phyloP scores from a whole-genome alignment of 331 rosid species.

The Arachis monticola region DNA sequence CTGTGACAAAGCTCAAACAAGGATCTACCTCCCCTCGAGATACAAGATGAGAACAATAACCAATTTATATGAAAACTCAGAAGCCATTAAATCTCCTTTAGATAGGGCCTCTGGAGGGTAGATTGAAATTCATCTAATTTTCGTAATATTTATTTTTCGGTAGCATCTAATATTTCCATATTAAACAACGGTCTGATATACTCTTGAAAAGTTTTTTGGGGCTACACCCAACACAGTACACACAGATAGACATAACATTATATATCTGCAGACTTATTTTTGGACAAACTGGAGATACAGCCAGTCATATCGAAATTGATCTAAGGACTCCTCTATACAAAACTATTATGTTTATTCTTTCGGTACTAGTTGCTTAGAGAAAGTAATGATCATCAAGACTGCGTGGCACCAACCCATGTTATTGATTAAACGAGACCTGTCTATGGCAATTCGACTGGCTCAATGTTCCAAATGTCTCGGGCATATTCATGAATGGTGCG shows the following conservation, averaged over 20 bases:
- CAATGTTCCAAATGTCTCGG: constrained; percentile 82
- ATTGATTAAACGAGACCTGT: constrained; percentile 9
- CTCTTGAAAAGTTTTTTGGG: constrained; percentile 1
- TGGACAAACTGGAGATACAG: not conserved
- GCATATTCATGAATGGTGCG: constrained; percentile 97
- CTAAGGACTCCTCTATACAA: constrained; percentile 20
- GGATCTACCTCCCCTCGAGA: too few species aligned
- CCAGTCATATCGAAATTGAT: not conserved
- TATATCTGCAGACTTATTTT: constrained; percentile 40
- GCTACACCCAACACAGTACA: not conserved
- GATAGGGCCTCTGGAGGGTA: not conserved
- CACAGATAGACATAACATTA: constrained; percentile 2
- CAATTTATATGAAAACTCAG: too few species aligned
- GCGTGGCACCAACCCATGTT: constrained; percentile 31
- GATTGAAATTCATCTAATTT: not conserved
- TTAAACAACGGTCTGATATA: constrained; percentile 3
- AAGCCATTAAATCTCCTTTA: not conserved
- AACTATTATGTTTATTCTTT: constrained; percentile 27
- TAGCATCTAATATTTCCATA: not conserved
- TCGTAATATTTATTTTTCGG: not conserved
- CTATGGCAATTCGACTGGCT: constrained; percentile 69
- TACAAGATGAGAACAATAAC: too few species aligned
- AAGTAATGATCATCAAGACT: constrained; percentile 25
- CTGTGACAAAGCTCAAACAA: too few species aligned
- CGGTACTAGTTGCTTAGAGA: constrained; percentile 1